Conservation (phyloP, 2,329 filamentous ascomycete genomes). For the Gnomoniopsis sp. region DNA sequence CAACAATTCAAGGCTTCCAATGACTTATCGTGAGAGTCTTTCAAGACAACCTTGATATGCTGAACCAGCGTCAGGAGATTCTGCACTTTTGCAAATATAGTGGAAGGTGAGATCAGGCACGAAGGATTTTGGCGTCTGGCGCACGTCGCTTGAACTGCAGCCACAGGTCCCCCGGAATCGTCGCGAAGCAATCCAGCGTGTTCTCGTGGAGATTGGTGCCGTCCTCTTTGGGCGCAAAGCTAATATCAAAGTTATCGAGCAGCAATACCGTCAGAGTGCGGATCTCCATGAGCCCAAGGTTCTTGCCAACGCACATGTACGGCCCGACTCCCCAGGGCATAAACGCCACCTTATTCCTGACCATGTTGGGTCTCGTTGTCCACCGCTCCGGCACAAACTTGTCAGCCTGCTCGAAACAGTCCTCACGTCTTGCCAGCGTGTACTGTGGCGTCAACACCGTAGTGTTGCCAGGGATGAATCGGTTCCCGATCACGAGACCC, state of each 20-base stretch:
- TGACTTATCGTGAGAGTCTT: too few species aligned
- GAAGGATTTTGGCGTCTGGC: neutral
- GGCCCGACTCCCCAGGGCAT: neutral
- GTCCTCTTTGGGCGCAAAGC: neutral
- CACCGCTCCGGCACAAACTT: conserved; percentile 32
- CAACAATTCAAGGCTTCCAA: too few species aligned
- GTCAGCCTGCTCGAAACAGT: conserved; percentile 20
- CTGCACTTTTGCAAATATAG: too few species aligned
- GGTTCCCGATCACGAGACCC: neutral
- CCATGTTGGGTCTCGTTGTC: conserved; percentile 27
- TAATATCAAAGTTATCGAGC: conserved; percentile 1
- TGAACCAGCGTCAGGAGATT: too few species aligned
- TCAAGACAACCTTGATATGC: too few species aligned
- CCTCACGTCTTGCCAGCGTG: conserved; percentile 3
- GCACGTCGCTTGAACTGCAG: neutral
- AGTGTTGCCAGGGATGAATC: conserved; percentile 2
- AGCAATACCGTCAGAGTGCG: conserved; percentile 1
- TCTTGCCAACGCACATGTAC: conserved; percentile 6
- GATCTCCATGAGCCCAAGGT: conserved; percentile 4
- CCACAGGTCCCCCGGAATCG: neutral
- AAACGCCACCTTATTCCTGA: conserved; percentile 17
- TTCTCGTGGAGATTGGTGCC: neutral
- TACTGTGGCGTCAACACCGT: neutral
- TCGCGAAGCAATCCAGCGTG: neutral
- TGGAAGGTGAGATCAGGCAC: neutral